Conservation (phyloP, 2,329 filamentous ascomycete genomes). For the Talaromyces pinophilus region DNA sequence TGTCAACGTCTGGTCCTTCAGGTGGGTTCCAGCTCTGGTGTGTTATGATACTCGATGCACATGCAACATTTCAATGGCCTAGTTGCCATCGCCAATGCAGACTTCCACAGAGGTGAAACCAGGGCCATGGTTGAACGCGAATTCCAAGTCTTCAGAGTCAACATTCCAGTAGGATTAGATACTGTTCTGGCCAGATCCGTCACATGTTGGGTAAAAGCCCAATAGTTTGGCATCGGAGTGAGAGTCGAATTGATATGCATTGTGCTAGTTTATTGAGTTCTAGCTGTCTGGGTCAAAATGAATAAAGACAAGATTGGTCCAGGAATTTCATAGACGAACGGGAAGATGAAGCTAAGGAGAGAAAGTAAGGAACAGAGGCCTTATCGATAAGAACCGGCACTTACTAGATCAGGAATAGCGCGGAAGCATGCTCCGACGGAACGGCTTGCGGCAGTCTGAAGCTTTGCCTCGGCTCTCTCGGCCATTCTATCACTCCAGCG, state of each 20-base stretch:
- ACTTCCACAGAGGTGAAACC: not conserved
- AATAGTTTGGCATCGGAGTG: not conserved
- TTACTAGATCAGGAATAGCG: not conserved
- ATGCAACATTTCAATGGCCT: not conserved
- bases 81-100: not conserved
- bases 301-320: not conserved
- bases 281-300: not conserved
- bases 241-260: not conserved
- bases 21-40: not conserved
- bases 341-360: not conserved
- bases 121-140: not conserved
- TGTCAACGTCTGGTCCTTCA: not conserved
- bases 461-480: conserved; percentile 12
- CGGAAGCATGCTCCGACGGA: not conserved
- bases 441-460: conserved; percentile 8
- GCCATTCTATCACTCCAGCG: not conserved
- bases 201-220: not conserved
- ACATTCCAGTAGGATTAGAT: not conserved
- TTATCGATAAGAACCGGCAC: conserved; percentile 10
- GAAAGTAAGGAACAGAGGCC: not conserved
- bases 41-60: not conserved
- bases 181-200: not conserved
- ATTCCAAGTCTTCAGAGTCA: not conserved
- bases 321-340: not conserved
- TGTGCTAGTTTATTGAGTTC: not conserved